Base-by-base conservation (phyloP, 2,329 filamentous ascomycete genomes). In the Escovopsis weberi region DNA sequence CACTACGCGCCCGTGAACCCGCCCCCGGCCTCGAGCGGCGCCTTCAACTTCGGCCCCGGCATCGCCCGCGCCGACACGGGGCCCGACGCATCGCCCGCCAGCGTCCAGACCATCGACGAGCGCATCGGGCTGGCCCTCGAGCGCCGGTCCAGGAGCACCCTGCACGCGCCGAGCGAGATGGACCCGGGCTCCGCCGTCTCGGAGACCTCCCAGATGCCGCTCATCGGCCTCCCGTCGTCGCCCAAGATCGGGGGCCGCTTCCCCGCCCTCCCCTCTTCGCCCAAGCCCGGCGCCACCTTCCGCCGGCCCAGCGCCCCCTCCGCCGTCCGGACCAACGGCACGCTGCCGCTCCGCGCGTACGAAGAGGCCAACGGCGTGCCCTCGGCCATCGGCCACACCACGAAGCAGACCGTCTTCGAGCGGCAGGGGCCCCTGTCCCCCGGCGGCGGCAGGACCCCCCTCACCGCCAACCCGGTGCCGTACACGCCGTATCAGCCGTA, bases 401-500 rank as follows among this genome's bases (percentile, higher is more conserved):
- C 74, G 26, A 80, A 78, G 62, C 75, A 80, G 56, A 82, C 78
- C 0, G 72, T 78, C 1, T 74, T 82, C 47, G 76, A 80, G 53
- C 66, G 77, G 30, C 64, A 61, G 19, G 64, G 60, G 0, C 71
- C 73, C 2, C 53, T 74, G 43, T 75, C 74, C 3, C 77, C 78
- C 3, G 62, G 61, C 0, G 74, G 72, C 1, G 66, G 75, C 23
- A 73, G 72, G 38, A 81, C 77, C 3, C 83, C 82, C 0, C 74
- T 66, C 57, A 77, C 72, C 2, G 75, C 73, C 4, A 69, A 67
- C 19, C 69, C 75, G 1, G 72, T 79, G 19, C 83, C 83, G 2
- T 88, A 88, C 59, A 78, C 75, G 43, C 82, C 84, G 0, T 89
- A 88, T 51, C 84, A 88, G 65, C 84, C 84, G 1, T 84, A 80